Base-by-base conservation (phyloP, 495 filamentous ascomycete genomes). In the Pseudoneurospora amorphoporcata region DNA sequence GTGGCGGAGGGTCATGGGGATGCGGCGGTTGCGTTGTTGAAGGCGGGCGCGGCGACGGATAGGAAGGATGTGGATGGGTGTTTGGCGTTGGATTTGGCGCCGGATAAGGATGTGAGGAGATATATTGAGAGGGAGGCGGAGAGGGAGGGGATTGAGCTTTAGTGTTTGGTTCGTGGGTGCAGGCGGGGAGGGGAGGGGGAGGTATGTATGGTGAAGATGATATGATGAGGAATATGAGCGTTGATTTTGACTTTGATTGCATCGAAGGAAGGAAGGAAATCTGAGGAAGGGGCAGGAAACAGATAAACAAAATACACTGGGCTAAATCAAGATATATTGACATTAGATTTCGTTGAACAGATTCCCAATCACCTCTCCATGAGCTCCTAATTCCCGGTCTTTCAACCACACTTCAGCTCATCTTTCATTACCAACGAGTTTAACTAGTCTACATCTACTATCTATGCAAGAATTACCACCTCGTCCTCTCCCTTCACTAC, bases 1-100 rank as follows among this genome's bases (percentile, higher is more conserved):
- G 87, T 98, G 73, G 92, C 93, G 0, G 95, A 99, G 80, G 95
- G 95, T 0, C 94, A 97, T 80, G 95, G 94, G 1, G 93, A 97
- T 81, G 89, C 94, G 1, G 95, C 95, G 0, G 82, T 97, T 32
- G 84, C 90, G 16, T 79, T 99, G 69, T 81, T 99, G 38, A 96
- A 92, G 78, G 90, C 90, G 1, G 95, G 95, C 0, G 94, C 94
- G 0, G 94, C 94, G 79, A 87, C 87, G 6, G 92, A 93, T 72
- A 94, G 92, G 82, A 88, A 88, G 81, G 92, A 96, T 79, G 75
- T 73, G 4, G 90, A 94, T 76, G 95, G 91, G 23, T 82, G 80
- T 72, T 76, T 93, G 71, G 89, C 95, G 12, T 86, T 98, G 75
- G 90, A 97, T 75, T 79, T 97, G 42, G 94, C 92, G 10, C 95